phyloP scores from a whole-genome alignment of 1,139 yeast genomes.

The Taiozyma sp. region DNA sequence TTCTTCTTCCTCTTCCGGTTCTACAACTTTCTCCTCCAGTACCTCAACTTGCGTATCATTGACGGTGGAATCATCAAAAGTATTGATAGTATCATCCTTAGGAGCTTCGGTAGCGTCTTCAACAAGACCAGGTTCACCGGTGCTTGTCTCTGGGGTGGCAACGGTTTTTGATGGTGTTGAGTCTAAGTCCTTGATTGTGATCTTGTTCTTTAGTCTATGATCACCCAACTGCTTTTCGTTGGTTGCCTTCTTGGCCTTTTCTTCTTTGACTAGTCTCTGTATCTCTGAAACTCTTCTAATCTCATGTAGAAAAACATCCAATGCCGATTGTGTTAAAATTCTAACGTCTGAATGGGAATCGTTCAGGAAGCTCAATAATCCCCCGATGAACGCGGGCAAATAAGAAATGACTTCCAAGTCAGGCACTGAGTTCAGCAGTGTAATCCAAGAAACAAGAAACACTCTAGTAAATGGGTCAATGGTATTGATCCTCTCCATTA shows the following conservation, averaged over 20 bases:
- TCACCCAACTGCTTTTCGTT: constrained; percentile 6
- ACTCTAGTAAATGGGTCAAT: constrained; percentile 90
- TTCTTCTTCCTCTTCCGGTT: neutral
- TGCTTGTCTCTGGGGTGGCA: neutral
- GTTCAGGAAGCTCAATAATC: constrained; percentile 72
- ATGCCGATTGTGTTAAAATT: constrained; percentile 72
- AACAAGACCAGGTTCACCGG: neutral
- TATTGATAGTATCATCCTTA: neutral
- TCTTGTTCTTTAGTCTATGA: constrained; percentile 7
- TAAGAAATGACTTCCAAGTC: constrained; percentile 83
- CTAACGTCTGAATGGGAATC: constrained; percentile 87
- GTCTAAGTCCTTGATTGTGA: constrained; percentile 14
- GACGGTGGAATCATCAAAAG: constrained; percentile 4
- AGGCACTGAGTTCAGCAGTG: constrained; percentile 86
- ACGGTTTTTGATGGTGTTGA: constrained; percentile 14
- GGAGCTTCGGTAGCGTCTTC: neutral
- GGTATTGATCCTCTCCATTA: constrained; percentile 87
- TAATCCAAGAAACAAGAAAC: constrained; percentile 90
- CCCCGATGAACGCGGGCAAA: constrained; percentile 85
- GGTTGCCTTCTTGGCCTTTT: constrained; percentile 8
- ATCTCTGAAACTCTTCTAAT: constrained; percentile 69
- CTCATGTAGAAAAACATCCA: constrained; percentile 75
- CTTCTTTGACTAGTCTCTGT: constrained; percentile 32
- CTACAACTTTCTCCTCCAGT: neutral
- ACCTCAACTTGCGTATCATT: constrained; percentile 1